These are phyloP conservation scores for Phyllostachys edulis DNA, from an alignment of 176 grass and related monocot species.

Conservation along the genomic window DNA sequence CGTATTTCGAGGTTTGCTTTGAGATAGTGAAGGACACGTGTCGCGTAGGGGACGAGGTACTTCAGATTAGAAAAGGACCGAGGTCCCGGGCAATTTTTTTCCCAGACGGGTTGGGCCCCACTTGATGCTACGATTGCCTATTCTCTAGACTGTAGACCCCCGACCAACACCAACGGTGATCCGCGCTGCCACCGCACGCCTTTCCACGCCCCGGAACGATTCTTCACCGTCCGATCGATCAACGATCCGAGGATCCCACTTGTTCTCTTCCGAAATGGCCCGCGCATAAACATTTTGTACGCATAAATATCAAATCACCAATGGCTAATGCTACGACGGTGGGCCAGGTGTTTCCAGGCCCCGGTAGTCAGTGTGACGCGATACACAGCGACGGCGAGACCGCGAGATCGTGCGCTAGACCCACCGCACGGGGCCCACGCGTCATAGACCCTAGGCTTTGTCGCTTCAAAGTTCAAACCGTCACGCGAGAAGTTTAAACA, in stretches of 20 bases:
- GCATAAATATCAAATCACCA: background rate
- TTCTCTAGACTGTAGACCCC: too few species aligned
- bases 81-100: too few species aligned
- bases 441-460: background rate
- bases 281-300: background rate
- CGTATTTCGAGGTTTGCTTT: too few species aligned
- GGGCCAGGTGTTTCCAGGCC: background rate
- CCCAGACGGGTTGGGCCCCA: too few species aligned
- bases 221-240: background rate
- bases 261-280: background rate
- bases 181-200: background rate
- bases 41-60: too few species aligned
- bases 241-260: background rate
- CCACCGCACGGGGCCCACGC: background rate
- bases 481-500: background rate
- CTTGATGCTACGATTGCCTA: too few species aligned
- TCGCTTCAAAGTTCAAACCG: slow-evolving; percentile 53
- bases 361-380: background rate
- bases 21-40: too few species aligned
- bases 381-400: too few species aligned
- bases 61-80: too few species aligned
- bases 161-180: background rate
- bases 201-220: background rate
- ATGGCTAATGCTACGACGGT: background rate
- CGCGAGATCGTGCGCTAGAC: background rate